Conservation (phyloP, 306 rosid species). For the Geum urbanum region DNA sequence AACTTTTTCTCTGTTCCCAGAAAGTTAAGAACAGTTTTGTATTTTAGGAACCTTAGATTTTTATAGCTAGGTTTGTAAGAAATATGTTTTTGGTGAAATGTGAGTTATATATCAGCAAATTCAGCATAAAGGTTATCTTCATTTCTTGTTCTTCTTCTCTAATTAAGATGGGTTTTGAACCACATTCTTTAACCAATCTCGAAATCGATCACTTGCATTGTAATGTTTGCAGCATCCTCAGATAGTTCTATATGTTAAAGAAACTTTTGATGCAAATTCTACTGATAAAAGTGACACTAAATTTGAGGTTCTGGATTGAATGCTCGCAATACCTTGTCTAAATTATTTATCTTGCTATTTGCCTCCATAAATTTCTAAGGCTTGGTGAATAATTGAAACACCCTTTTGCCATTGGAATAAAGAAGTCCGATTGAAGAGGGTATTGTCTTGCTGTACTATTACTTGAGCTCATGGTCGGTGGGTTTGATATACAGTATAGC, state of each 20-base stretch:
- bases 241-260: neutral
- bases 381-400: neutral
- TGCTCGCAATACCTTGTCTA: neutral
- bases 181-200: no score
- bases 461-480: neutral
- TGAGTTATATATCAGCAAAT: constrained; percentile 1
- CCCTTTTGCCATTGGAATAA: constrained; percentile 8
- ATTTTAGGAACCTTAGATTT: neutral
- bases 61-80: constrained; percentile 3
- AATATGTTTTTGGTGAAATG: neutral
- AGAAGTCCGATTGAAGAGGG: neutral
- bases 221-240: neutral
- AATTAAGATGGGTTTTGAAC: neutral
- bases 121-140: neutral
- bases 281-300: neutral
- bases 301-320: neutral
- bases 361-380: neutral
- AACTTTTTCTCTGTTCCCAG: neutral
- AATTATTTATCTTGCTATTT: neutral
- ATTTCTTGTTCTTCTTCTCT: neutral
- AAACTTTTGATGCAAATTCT: neutral
- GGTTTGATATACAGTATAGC: constrained; percentile 1
- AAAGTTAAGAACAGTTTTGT: neutral
- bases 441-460: neutral
- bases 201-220: neutral